Evolutionary conservation across 352 stramenopile species (phyloP).

Genomic region (Globisporangium spiculum): DNA sequence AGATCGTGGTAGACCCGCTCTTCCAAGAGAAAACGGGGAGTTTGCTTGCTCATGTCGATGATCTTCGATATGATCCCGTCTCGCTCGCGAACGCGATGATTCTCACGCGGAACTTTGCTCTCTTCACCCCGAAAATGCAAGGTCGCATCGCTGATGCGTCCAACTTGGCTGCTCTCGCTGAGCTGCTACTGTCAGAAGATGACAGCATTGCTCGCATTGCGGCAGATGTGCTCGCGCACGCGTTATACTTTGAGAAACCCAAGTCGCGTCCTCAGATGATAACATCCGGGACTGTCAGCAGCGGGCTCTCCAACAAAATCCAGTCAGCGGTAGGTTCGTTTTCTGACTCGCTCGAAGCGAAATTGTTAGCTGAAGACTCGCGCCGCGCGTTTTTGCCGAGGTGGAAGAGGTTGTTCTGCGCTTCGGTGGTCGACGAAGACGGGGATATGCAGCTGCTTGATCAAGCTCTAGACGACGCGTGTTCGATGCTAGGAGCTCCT

Average conservation of each 20-base stretch:
- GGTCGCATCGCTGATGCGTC: constrained; percentile 22
- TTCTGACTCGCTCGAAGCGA: not conserved
- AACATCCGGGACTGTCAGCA: not conserved
- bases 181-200: constrained; percentile 6
- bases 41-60: constrained; percentile 7
- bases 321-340: not conserved
- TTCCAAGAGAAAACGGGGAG: constrained; percentile 33
- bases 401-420: constrained; percentile 9
- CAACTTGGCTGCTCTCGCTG: constrained; percentile 6
- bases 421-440: not conserved
- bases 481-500: not conserved
- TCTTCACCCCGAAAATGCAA: constrained; percentile 28
- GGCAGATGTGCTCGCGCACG: constrained; percentile 14
- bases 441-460: constrained; percentile 5
- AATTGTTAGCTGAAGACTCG: not conserved
- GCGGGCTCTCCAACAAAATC: not conserved
- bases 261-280: not conserved
- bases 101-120: constrained; percentile 22
- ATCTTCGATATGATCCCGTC: not conserved
- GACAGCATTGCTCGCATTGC: not conserved
- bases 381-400: constrained; percentile 7
- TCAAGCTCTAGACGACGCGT: constrained; percentile 9
- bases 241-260: constrained; percentile 16
- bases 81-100: constrained; percentile 29
- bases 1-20: constrained; percentile 22